A percentile compares a stretch with the other conserved stretches of the same genome.
These are phyloP conservation scores for Onygenales sp. DNA, from an alignment of 2,329 filamentous ascomycete species.

Conservation along the genomic window DNA sequence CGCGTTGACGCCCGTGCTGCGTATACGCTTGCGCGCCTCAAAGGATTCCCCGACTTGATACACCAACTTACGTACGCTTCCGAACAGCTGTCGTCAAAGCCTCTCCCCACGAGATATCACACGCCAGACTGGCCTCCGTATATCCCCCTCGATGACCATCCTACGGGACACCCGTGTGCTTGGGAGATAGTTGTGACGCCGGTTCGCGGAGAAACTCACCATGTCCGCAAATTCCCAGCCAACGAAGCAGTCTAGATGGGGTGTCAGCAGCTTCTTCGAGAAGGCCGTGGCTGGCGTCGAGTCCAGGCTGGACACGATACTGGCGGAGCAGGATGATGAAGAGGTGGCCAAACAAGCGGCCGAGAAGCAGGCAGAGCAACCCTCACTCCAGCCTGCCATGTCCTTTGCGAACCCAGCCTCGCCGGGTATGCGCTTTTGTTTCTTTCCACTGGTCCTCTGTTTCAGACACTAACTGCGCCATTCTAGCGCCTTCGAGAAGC, in stretches of 20 bases:
- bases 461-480: conserved; percentile 4
- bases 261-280: conserved; percentile 60
- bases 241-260: conserved; percentile 52
- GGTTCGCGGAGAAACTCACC: conserved; percentile 2
- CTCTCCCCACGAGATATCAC: not conserved
- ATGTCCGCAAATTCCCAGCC: conserved; percentile 9
- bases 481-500: conserved; percentile 47
- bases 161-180: not conserved
- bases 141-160: not conserved
- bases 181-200: not conserved
- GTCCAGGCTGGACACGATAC: conserved; percentile 81
- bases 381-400: conserved; percentile 16
- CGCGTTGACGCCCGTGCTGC: too few species aligned
- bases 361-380: conserved; percentile 27
- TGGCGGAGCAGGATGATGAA: conserved; percentile 63
- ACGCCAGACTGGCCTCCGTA: not conserved
- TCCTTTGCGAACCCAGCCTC: conserved; percentile 15
- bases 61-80: too few species aligned
- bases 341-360: conserved; percentile 18
- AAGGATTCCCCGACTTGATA: too few species aligned
- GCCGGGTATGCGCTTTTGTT: conserved; percentile 19
- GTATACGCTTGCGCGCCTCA: too few species aligned
- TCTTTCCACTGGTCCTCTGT: not conserved
- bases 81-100: not conserved
- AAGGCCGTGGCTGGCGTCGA: conserved; percentile 91